Percentiles rank a stretch among this genome's conserved stretches.
These are phyloP conservation scores for Fomitopsis schrenkii DNA, from an alignment of 1,284 basidiomycete genomes.

Conservation along the genomic window DNA sequence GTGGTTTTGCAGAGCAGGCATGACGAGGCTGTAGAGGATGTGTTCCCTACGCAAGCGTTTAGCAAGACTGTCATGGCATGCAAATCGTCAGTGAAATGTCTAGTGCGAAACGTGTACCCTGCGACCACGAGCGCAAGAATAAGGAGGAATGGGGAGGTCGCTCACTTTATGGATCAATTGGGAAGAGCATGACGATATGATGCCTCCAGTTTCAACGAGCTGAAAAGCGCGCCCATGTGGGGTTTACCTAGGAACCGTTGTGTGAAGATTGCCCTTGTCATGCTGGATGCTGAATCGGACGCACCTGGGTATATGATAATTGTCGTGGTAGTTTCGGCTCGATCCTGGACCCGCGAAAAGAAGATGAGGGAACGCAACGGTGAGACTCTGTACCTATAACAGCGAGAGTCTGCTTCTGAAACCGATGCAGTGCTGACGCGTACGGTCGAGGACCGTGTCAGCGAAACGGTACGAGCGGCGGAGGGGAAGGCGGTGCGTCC, in stretches of 20 bases:
- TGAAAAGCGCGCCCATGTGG: neutral
- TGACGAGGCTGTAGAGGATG: conserved; percentile 12
- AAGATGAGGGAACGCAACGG: neutral
- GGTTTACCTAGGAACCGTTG: neutral
- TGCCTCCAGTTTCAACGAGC: neutral
- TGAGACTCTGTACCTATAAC: too few species aligned
- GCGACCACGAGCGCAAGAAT: neutral
- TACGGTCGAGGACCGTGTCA: neutral
- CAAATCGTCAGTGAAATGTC: too few species aligned
- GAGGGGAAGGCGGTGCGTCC: too few species aligned
- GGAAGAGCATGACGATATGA: conserved; percentile 1
- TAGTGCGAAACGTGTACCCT: too few species aligned
- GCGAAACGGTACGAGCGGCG: too few species aligned
- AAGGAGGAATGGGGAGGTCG: neutral
- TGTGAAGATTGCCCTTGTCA: too few species aligned
- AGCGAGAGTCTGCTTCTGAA: too few species aligned
- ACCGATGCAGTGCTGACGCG: too few species aligned
- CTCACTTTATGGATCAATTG: conserved; percentile 1
- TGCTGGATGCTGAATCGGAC: too few species aligned
- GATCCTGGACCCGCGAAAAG: neutral
- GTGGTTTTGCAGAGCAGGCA: conserved; percentile 25
- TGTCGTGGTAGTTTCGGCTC: neutral
- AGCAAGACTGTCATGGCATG: conserved; percentile 6
- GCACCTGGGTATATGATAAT: too few species aligned
- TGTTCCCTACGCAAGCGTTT: neutral